These are phyloP conservation scores for Quercus alba DNA, from an alignment of 306 rosid species.

Conservation along the genomic window DNA sequence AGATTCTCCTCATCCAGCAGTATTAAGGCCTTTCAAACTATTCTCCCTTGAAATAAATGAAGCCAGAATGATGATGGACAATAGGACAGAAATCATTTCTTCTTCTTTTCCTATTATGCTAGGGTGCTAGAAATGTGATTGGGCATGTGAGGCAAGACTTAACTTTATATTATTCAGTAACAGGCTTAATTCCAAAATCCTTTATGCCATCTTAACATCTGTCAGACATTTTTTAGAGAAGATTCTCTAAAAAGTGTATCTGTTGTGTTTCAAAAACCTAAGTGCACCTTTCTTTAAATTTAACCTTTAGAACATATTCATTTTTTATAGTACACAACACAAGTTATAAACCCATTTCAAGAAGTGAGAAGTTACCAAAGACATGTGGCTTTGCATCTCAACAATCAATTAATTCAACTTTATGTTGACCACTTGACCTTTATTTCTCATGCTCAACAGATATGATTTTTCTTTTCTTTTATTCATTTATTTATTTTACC, in stretches of 20 bases:
- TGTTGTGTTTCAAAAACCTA: background rate
- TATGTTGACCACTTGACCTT: background rate
- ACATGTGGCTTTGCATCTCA: background rate
- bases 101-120: background rate
- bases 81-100: background rate
- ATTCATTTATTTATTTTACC: background rate
- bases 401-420: background rate
- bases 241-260: background rate
- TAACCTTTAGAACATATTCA: background rate
- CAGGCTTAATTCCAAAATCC: background rate
- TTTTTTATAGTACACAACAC: background rate
- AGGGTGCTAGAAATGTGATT: background rate
- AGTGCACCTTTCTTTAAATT: no score
- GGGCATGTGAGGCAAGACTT: background rate
- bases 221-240: background rate
- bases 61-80: background rate
- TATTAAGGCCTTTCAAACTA: background rate
- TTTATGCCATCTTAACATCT: background rate
- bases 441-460: background rate
- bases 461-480: background rate
- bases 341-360: background rate
- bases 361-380: background rate
- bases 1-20: background rate
- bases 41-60: background rate
- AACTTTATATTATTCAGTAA: background rate